A percentile compares a stretch with the other conserved stretches of the same genome.
Conservation (phyloP, 805 yeast species). For the Candida endomychidarum region DNA sequence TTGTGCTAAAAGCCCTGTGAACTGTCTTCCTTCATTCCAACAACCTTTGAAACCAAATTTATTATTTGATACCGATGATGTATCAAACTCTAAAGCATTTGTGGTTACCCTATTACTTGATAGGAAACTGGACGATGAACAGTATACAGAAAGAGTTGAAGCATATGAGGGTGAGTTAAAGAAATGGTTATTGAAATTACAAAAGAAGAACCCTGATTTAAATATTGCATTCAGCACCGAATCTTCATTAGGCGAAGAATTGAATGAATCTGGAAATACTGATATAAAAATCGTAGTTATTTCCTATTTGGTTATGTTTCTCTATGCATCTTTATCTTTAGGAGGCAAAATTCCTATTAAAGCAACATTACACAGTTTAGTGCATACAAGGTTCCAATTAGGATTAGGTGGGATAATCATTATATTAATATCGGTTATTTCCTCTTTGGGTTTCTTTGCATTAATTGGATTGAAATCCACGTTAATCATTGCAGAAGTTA, state of each 20-base stretch:
- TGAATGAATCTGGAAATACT: slow-evolving; percentile 77
- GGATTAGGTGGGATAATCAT: slow-evolving; percentile 85
- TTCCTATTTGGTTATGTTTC: slow-evolving; percentile 83
- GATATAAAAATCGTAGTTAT: slow-evolving; percentile 68
- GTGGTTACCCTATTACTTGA: slow-evolving; percentile 71
- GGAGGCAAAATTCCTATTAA: slow-evolving; percentile 55
- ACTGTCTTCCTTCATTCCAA: slow-evolving; percentile 85
- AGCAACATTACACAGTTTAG: slow-evolving; percentile 28
- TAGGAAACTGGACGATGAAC: slow-evolving; percentile 46
- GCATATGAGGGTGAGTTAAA: slow-evolving; percentile 77
- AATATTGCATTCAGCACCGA: slow-evolving; percentile 77
- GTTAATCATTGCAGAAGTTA: slow-evolving; percentile 91
- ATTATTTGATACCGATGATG: slow-evolving; percentile 53
- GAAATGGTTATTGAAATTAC: slow-evolving; percentile 45
- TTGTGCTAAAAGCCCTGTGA: slow-evolving; percentile 82
- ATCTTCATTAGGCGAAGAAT: slow-evolving; percentile 78
- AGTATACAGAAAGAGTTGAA: slow-evolving; percentile 38
- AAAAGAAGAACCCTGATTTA: slow-evolving; percentile 43
- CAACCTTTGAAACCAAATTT: slow-evolving; percentile 79
- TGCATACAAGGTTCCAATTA: slow-evolving; percentile 63
- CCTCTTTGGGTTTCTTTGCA: slow-evolving; percentile 83
- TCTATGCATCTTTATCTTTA: slow-evolving; percentile 81
- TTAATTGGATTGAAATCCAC: slow-evolving; percentile 80
- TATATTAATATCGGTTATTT: slow-evolving; percentile 74
- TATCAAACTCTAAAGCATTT: slow-evolving; percentile 66